Evolutionary conservation across 177 flowering plant genomes (phyloP).

Genomic region (Telopea speciosissima): DNA sequence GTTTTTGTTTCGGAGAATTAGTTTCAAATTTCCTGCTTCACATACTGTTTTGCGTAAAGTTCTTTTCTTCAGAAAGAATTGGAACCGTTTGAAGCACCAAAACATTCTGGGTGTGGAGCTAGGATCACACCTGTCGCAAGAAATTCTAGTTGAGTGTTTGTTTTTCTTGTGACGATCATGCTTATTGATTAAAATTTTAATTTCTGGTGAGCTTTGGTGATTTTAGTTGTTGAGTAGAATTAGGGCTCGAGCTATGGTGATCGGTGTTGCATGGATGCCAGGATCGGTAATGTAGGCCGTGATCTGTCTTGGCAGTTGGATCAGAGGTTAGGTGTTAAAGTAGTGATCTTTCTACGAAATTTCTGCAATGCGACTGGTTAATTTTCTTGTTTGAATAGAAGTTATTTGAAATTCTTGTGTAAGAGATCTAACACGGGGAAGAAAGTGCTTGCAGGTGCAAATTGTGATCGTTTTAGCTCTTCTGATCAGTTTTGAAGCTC

Average conservation of each 20-base stretch:
- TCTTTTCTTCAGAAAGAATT: neutral
- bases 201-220: neutral
- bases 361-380: neutral
- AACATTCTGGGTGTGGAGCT: conserved; percentile 2
- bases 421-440: neutral
- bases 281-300: conserved; percentile 22
- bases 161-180: neutral
- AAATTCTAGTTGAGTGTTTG: neutral
- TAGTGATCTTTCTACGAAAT: neutral
- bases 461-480: conserved; percentile 4
- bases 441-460: conserved; percentile 10
- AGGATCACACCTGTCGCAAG: neutral
- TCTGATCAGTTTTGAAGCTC: neutral
- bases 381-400: neutral
- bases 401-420: neutral
- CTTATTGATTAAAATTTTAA: neutral
- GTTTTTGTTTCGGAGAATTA: neutral
- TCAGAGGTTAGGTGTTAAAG: conserved; percentile 6
- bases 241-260: conserved; percentile 16
- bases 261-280: conserved; percentile 11
- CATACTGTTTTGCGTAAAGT: neutral
- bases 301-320: neutral
- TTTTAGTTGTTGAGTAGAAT: conserved; percentile 10
- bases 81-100: neutral
- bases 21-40: neutral